A percentile compares a stretch with the other conserved stretches of the same genome.
phyloP scores from a whole-genome alignment of 805 yeast genomes.

The Candida ulmi region DNA sequence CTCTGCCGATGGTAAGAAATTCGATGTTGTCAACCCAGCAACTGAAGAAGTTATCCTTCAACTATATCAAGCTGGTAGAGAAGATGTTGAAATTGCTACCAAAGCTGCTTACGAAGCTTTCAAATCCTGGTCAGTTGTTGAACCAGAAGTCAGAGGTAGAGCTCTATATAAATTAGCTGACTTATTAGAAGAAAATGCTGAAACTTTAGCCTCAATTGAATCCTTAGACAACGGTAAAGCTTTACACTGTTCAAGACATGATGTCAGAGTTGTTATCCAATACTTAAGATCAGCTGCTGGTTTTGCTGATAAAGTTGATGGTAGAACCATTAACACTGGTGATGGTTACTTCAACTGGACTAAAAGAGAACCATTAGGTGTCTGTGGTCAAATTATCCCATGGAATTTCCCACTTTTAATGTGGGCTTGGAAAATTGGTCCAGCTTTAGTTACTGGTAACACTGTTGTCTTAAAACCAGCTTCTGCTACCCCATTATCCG shows the following conservation, averaged over 20 bases:
- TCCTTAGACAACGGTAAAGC: conserved; percentile 51
- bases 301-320: conserved; percentile 46
- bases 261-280: conserved; percentile 39
- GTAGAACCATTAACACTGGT: conserved; percentile 45
- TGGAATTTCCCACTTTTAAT: conserved; percentile 71
- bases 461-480: conserved; percentile 59
- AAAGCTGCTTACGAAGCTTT: conserved; percentile 68
- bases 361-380: conserved; percentile 61
- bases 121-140: conserved; percentile 42
- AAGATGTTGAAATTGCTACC: conserved; percentile 46
- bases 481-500: conserved; percentile 61
- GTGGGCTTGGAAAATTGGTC: conserved; percentile 65
- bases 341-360: conserved; percentile 47
- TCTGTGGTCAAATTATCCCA: conserved; percentile 66
- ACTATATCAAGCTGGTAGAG: conserved; percentile 45
- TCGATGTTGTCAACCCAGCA: conserved; percentile 50
- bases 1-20: conserved; percentile 50
- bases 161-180: conserved; percentile 43
- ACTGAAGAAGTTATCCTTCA: conserved; percentile 55
- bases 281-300: conserved; percentile 50
- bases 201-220: conserved; percentile 44
- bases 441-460: conserved; percentile 65
- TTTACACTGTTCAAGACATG: conserved; percentile 41
- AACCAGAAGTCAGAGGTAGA: conserved; percentile 38
- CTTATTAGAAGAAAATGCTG: conserved; percentile 41